Conservation (phyloP, 1,284 basidiomycete species). For the Trichosporon ovoides region DNA sequence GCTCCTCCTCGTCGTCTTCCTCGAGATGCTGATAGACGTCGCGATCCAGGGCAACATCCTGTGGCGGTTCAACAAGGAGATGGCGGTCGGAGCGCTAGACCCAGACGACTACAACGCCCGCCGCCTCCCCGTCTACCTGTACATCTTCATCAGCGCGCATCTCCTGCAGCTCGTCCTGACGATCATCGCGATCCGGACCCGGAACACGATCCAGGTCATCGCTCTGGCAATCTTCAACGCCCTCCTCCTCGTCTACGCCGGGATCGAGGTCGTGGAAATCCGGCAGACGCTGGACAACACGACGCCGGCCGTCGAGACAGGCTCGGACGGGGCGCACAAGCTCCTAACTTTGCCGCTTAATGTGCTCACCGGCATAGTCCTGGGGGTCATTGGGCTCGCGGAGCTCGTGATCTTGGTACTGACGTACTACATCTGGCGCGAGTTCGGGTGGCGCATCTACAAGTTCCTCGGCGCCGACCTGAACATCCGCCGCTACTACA, state of each 20-base stretch:
- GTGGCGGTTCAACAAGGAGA: constrained; percentile 37
- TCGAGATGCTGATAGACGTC: constrained; percentile 78
- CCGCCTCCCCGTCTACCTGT: constrained; percentile 79
- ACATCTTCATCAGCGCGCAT: constrained; percentile 82
- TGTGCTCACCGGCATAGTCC: constrained; percentile 70
- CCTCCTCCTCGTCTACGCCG: constrained; percentile 61
- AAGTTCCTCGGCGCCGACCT: constrained; percentile 73
- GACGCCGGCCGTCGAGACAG: not conserved
- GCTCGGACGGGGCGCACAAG: constrained; percentile 50
- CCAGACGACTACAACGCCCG: constrained; percentile 46
- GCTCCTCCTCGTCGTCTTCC: constrained; percentile 57
- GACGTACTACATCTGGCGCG: constrained; percentile 76
- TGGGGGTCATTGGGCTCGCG: constrained; percentile 67
- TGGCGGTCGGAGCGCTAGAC: constrained; percentile 29
- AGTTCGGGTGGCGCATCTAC: constrained; percentile 55
- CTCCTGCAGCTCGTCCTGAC: constrained; percentile 82
- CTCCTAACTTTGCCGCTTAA: constrained; percentile 58
- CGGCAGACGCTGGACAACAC: constrained; percentile 20
- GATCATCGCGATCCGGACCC: constrained; percentile 77
- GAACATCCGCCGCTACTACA: constrained; percentile 79
- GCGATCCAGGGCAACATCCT: constrained; percentile 55
- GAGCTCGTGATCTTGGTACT: constrained; percentile 71
- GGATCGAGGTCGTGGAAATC: constrained; percentile 34
- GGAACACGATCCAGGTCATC: constrained; percentile 84
- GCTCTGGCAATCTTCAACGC: constrained; percentile 80